These are phyloP conservation scores for Peterozyma toletana DNA, from an alignment of 805 yeast species.

Conservation along the genomic window DNA sequence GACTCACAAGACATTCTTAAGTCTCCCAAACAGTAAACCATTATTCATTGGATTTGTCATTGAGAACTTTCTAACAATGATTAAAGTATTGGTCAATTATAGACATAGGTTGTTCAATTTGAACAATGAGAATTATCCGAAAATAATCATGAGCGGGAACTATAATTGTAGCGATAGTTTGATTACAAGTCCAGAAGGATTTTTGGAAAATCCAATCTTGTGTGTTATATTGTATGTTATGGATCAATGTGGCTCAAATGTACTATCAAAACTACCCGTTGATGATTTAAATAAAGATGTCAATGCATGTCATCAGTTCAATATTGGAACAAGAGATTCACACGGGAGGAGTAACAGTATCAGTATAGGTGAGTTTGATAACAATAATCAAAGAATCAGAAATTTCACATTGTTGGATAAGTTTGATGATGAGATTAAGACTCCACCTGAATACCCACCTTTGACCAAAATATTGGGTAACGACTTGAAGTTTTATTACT, in stretches of 20 bases:
- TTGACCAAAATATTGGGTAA: conserved; percentile 10
- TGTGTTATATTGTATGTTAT: conserved; percentile 20
- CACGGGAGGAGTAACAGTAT: conserved; percentile 10
- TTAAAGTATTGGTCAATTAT: conserved; percentile 32
- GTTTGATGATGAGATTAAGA: conserved; percentile 6
- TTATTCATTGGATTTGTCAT: conserved; percentile 29
- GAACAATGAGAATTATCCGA: conserved; percentile 15
- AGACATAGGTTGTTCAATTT: conserved; percentile 16
- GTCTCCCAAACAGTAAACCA: conserved; percentile 24
- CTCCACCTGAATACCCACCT: conserved; percentile 7
- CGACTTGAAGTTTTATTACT: conserved; percentile 16
- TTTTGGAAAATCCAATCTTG: conserved; percentile 18
- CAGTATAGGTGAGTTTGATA: conserved; percentile 14
- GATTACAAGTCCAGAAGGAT: conserved; percentile 7
- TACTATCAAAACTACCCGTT: conserved; percentile 5
- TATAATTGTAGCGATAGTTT: conserved; percentile 14
- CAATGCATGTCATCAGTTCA: conserved; percentile 9
- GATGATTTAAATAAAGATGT: conserved; percentile 1
- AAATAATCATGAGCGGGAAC: conserved; percentile 7
- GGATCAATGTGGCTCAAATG: conserved; percentile 18
- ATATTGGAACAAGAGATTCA: too few relatives aligned
- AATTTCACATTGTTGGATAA: conserved; percentile 2
- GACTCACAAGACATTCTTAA: conserved; percentile 19
- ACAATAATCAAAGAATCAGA: conserved; percentile 19
- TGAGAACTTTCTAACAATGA: conserved; percentile 38